Base-by-base conservation (phyloP, 306 rosid species). In the Abrus precatorius region DNA sequence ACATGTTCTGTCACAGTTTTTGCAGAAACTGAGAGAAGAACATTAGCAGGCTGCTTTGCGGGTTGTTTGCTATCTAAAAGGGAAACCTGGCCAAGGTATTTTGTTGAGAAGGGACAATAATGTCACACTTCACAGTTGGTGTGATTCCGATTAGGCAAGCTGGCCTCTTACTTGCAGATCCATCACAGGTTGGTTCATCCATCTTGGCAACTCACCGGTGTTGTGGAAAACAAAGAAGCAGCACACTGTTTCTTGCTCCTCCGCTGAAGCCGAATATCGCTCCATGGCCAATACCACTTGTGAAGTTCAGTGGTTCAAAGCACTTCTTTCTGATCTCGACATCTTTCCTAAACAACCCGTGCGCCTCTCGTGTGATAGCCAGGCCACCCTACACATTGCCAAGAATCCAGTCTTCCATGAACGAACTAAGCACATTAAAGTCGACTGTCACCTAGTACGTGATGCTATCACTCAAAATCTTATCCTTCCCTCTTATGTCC, bases 271-370 rank as follows among this genome's bases (percentile, higher is more conserved):
- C 1, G 66, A 60, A 5, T 60, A 60, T 10, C 43, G 43, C 7
- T 32, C 43, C 1, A 60, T 60, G 66, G 66, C 41, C 6, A 38
- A 3, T 11, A 44, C 52, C 0, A 53, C 41, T 28, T 78, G 36
- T 54, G 76, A 69, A 30, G 7, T 69, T 0, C 54, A 14, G 6
- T 78, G 82, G 76, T 29, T 78, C 2, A 11, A 67, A 9, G 57
- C 2, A 0, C 6, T 56, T 1, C 49, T 10, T 1, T 13, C 32
- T 1, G 0, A 20, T 43, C 28, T 78, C 5, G 9, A 36, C 1
- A 29, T 59, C 13, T 28, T n/a, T 1, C 65, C 29, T 7, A 2
- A 5, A 2, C 40, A 59, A 0, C 36, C 38, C 1, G 29, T 52
- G 56, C 10, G 4, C 13, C 12, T 59, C 40, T 30, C 13, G 0